Evolutionary conservation across 305 asterid genomes (phyloP).

Genomic region (Rubia occidens): DNA sequence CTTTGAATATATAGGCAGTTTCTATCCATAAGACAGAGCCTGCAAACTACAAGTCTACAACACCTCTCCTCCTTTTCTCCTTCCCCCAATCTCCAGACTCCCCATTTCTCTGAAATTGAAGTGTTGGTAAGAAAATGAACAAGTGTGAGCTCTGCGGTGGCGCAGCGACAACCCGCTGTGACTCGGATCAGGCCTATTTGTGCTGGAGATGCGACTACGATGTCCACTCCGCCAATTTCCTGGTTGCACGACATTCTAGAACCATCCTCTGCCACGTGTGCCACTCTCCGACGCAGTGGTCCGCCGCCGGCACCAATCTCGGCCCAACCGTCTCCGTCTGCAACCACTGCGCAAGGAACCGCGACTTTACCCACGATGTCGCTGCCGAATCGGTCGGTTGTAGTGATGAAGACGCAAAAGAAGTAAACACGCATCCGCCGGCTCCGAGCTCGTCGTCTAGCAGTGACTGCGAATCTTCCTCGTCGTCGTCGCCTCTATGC

Average conservation of each 20-base stretch:
- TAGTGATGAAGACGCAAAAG: neutral
- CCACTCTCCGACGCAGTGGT: conserved; percentile 55
- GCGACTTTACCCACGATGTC: neutral
- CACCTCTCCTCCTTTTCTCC: neutral
- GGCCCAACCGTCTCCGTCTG: conserved; percentile 44
- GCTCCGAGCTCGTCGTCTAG: conserved; percentile 38
- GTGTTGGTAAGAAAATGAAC: conserved; percentile 18
- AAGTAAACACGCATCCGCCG: conserved; percentile 37
- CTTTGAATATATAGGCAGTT: conserved; percentile 8
- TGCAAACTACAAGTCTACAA: neutral
- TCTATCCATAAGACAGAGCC: conserved; percentile 1
- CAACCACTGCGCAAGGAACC: conserved; percentile 15
- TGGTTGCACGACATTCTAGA: conserved; percentile 68
- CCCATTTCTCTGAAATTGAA: neutral
- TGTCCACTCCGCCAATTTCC: conserved; percentile 79
- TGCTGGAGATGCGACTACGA: conserved; percentile 72
- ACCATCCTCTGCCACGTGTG: conserved; percentile 55
- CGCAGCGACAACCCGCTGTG: conserved; percentile 52
- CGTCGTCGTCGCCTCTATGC: conserved; percentile 7
- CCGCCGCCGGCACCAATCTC: conserved; percentile 45
- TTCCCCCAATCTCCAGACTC: neutral
- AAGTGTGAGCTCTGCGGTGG: conserved; percentile 48
- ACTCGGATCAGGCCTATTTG: conserved; percentile 55
- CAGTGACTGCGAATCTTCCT: conserved; percentile 25
- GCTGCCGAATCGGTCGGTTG: neutral